These are phyloP conservation scores for Populus euphratica DNA, from an alignment of 345 rosid species.

Conservation along the genomic window DNA sequence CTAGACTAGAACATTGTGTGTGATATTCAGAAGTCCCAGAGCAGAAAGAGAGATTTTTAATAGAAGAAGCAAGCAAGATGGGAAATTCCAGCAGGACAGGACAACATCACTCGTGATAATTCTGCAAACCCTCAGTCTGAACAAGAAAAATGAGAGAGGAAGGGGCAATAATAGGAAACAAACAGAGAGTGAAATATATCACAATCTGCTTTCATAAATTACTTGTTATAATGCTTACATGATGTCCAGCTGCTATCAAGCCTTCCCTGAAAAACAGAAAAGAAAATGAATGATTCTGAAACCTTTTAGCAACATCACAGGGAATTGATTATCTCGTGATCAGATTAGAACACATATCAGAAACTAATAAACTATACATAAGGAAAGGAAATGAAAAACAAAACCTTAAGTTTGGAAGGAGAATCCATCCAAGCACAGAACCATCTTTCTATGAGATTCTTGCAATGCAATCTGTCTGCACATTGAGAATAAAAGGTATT, in stretches of 20 bases:
- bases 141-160: neutral
- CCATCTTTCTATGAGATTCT: conserved; percentile 76
- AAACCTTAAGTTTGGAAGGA: conserved; percentile 73
- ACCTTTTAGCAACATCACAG: neutral
- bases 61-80: no score
- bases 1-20: no score
- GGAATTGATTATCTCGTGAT: neutral
- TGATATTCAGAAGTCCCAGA: no score
- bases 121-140: neutral
- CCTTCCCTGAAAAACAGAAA: conserved; percentile 43
- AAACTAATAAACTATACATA: neutral
- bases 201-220: neutral
- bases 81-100: no score
- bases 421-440: conserved; percentile 69
- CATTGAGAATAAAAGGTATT: conserved; percentile 6
- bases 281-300: neutral
- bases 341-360: neutral
- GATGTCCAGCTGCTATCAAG: conserved; percentile 53
- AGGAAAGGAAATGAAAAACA: conserved; percentile 4
- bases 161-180: neutral
- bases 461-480: conserved; percentile 87
- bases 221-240: conserved; percentile 35
- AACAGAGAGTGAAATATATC: neutral
- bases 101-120: no score
- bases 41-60: no score